Evolutionary conservation across 768 basidiomycete species (phyloP), one percentile per base, ranked within the genome.

Genomic region (Trametes cubensis): DNA sequence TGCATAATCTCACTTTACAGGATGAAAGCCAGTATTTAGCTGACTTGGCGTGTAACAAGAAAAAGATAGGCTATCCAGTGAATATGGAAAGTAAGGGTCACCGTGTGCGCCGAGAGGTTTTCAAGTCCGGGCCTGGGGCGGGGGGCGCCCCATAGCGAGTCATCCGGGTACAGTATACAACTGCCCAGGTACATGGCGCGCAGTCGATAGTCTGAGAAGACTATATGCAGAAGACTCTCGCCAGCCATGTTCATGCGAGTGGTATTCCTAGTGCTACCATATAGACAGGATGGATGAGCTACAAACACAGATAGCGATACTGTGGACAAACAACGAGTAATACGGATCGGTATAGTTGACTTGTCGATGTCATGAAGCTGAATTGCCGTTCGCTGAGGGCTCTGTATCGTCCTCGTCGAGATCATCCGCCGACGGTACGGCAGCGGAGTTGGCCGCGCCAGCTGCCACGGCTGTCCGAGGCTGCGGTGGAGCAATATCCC

Each of bases 351-450:
- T 11, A 20, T 3, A 42, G 30, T 34, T 40, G 28, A n/a, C 20
- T 26, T 23, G 39, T n/a, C n/a, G n/a, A 38, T 53, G 58, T 64
- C 66, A 63, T 66, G 65, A 66, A 25, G 62, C 41, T 3, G 60
- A 20, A 38, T 52, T 62, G 50, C 69, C 71, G 38, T 71, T 69
- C 26, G 62, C 41, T 13, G 64, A 38, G 0, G 67, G 53, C 25
- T 68, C 69, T 26, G 49, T 18, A 18, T 74, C 75, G 38, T 77
- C 78, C 48, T 73, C 73, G 42, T 83, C 85, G 4, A 89, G 75
- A 65, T 88, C 85, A 62, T 90, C 81, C 10, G 88, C 88, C 1
- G 88, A 89, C 3, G 88, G 88, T 3, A 90, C 88, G 14, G 87
- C 83, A 5, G 88, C 88, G 2, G 88, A 89, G 2, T 83, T 85